Evolutionary conservation across 2,329 filamentous ascomycete genomes (phyloP), one percentile per base, ranked within the genome.

Genomic region (Trichoderma hamatum): DNA sequence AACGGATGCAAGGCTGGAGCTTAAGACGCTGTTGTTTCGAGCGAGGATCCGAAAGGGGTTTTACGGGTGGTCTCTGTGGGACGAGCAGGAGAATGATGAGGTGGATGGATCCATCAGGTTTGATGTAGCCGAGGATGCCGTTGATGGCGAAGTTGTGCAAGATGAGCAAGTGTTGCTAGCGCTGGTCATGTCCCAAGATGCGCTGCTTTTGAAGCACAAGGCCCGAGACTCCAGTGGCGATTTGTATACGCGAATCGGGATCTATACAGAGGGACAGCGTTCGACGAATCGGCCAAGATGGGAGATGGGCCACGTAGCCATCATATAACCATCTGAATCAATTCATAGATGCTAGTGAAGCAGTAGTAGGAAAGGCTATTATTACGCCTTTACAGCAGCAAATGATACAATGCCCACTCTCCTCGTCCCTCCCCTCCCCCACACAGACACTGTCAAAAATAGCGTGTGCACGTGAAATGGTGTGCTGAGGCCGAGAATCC

Each of bases 401-500:
- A 9, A 49, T 49, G 46, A 24, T 24, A 49, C 46, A 24, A 43
- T 43, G 19, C 6, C 19, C 36, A 39, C 36, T 43, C 9, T 36
- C 7, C 30, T 5, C 2, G 11, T 24, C 16, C 46, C 24, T 49
- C 46, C 11, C 46, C 34, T 36, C 34, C 34, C 34, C 34, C 34
- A 36, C 46, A 49, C 46, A n/a, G 30, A n/a, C 49, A n/a, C 26
- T 30, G 49, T 3, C 43, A 51, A n/a, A 43, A 58, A 59, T 54
- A 54, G 56, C 65, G 55, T 19, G n/a, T 13, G 30, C 66, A 68
- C 66, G 66, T 68, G 66, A 68, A 68, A 68, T 67, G 63, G 39
- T 51, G 63, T 67, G 63, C 63, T n/a, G 63, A 67, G 63, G 39
- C 63, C 63, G 63, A 67, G 39, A 49, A 49, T 49, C 63, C 63